Conservation (phyloP, 208 protist genomes). For the Porcisia hertigi region DNA sequence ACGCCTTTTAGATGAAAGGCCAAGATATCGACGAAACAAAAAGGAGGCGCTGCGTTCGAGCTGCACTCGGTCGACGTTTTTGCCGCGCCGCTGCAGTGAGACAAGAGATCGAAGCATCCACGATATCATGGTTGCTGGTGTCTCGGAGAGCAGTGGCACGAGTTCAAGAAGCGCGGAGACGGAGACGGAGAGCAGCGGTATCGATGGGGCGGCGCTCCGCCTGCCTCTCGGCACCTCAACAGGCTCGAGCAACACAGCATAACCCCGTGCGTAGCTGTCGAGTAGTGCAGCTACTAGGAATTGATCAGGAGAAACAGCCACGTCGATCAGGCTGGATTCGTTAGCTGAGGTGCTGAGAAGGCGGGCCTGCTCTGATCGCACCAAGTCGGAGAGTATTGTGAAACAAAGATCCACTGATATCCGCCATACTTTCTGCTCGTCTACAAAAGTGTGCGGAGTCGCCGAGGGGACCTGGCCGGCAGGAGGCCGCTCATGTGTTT, state of each 20-base stretch:
- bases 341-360: not conserved
- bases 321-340: not conserved
- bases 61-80: not conserved
- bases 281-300: slow-evolving; percentile 8
- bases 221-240: not conserved
- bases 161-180: slow-evolving; percentile 4
- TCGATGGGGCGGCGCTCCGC: not conserved
- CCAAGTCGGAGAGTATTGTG: not conserved
- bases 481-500: not conserved
- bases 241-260: not conserved
- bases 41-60: not conserved
- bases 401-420: slow-evolving; percentile 4
- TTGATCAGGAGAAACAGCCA: not conserved
- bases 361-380: not conserved
- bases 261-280: not conserved
- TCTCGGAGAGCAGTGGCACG: slow-evolving; percentile 6
- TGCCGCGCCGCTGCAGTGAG: not conserved
- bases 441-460: not conserved
- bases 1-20: not conserved
- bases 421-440: not conserved
- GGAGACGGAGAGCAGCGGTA: not conserved
- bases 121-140: slow-evolving; percentile 16
- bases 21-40: slow-evolving; percentile 12
- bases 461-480: not conserved
- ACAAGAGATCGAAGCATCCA: slow-evolving; percentile 28